phyloP scores from a whole-genome alignment of 345 rosid species.

The Luvunga scandens region DNA sequence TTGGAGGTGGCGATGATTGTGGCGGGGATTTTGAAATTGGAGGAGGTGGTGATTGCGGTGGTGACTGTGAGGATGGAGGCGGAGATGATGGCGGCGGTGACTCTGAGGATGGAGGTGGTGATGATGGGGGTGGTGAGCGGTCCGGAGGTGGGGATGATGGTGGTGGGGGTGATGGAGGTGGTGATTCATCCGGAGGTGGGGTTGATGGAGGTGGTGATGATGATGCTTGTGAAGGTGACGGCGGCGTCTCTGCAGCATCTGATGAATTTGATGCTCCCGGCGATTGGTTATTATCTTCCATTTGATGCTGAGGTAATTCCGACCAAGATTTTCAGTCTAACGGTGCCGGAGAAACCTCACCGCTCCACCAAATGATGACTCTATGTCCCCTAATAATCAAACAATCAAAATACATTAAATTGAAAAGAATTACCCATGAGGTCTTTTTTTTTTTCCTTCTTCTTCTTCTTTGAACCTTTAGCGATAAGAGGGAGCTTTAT shows the following conservation, averaged over 20 bases:
- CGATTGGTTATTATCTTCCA: conserved; percentile 19
- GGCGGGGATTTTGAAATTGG: conserved; percentile 26
- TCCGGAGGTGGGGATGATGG: conserved; percentile 28
- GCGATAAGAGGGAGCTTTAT: too few relatives aligned
- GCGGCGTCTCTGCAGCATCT: background rate
- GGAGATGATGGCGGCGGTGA: conserved; percentile 31
- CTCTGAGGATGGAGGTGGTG: conserved; percentile 21
- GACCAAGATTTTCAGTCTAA: background rate
- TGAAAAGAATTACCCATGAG: background rate
- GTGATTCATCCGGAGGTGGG: background rate
- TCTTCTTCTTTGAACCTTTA: too few relatives aligned
- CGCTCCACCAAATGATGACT: conserved; percentile 20
- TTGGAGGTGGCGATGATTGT: conserved; percentile 20
- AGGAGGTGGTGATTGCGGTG: conserved; percentile 26
- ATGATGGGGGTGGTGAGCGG: conserved; percentile 19
- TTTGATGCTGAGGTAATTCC: conserved; percentile 6
- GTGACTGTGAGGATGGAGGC: conserved; percentile 15
- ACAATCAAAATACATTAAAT: background rate
- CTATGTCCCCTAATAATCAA: conserved; percentile 3
- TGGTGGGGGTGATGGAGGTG: conserved; percentile 20
- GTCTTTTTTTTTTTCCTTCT: too few relatives aligned
- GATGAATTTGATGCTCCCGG: background rate
- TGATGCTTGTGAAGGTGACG: background rate
- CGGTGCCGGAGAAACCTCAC: conserved; percentile 20
- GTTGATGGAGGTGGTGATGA: background rate